These are phyloP conservation scores for Serendipita sp. DNA, from an alignment of 768 basidiomycete species.

Conservation along the genomic window DNA sequence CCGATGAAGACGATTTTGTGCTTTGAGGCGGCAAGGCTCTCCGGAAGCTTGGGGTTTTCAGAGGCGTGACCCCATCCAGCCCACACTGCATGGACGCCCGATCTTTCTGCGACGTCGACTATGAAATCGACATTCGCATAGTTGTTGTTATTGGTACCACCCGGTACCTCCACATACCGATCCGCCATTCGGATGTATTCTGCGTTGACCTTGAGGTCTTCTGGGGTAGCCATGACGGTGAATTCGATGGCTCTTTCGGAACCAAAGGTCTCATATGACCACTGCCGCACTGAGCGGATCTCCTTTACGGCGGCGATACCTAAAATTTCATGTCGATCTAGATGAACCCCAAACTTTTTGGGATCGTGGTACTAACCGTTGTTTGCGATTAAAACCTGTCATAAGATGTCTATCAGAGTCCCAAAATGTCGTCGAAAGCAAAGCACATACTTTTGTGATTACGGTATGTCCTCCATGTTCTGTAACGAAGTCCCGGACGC, in stretches of 20 bases:
- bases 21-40: constrained; percentile 78
- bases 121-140: constrained; percentile 99
- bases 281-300: constrained; percentile 96
- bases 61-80: constrained; percentile 99
- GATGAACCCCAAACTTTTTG: not conserved
- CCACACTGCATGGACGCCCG: constrained; percentile 98
- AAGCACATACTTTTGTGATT: constrained; percentile 71
- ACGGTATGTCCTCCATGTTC: constrained; percentile 89
- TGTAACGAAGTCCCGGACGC: constrained; percentile 82
- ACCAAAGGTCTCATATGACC: constrained; percentile 99
- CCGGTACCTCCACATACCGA: constrained; percentile 95
- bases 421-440: not conserved
- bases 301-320: constrained; percentile 99
- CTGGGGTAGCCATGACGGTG: constrained; percentile 98
- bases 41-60: constrained; percentile 92
- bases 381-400: constrained; percentile 92
- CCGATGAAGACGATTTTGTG: constrained; percentile 98
- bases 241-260: constrained; percentile 92
- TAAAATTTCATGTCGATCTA: constrained; percentile 15
- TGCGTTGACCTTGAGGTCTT: constrained; percentile 95
- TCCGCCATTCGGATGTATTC: constrained; percentile 99
- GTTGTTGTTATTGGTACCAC: constrained; percentile 97
- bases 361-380: constrained; percentile 43
- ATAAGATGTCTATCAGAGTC: not conserved
- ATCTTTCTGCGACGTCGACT: constrained; percentile 91